Evolutionary conservation across 108 stramenopile species (phyloP), one percentile per base, ranked within the genome.

Genomic region (Chaetoceros tenuissimus): DNA sequence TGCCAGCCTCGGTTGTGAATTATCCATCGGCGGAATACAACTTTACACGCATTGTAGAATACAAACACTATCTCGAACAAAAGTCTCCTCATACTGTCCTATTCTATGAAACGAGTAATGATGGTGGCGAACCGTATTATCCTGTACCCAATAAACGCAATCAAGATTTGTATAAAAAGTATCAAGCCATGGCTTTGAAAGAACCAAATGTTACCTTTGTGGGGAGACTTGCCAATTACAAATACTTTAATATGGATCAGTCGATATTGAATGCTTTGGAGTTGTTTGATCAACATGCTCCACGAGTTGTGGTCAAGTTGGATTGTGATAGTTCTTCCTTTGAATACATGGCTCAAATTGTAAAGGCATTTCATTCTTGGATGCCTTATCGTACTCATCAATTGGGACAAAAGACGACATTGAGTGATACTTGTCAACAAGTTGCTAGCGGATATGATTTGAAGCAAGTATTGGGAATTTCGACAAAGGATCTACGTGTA

Each of bases 171-270:
- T 88, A 74, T 53, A 61, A 61, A 29, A 68, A 69, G 51, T 92
- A 92, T 66, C 77, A 84, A 43, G 68, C 53, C 22, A 74, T 92
- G 73, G 81, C 85, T 30, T 57, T 55, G 46, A 71, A 82, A 47
- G 78, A 79, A 53, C 43, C 40, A 29, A 74, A 77, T 23, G 86
- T 92, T 24, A 66, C 64, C n/a, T 92, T 92, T 68, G 90, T 88
- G 30, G 90, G 90, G 43, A 63, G 90, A 22, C 69, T 92, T 48
- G 90, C 90, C 16, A 86, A 81, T 72, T 92, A 92, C 62, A 92
- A 88, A 57, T 92, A 92, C 68, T 92, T 92, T 60, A 92, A 92
- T 65, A 92, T 92, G 90, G 90, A 92, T 56, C 65, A 85, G 56
- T 81, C 84, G 10, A 88, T 92, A 46, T 46, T 74, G 51, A 92